These are phyloP conservation scores for Candida xiaguanensis DNA, from an alignment of 805 yeast genomes.

Conservation along the genomic window DNA sequence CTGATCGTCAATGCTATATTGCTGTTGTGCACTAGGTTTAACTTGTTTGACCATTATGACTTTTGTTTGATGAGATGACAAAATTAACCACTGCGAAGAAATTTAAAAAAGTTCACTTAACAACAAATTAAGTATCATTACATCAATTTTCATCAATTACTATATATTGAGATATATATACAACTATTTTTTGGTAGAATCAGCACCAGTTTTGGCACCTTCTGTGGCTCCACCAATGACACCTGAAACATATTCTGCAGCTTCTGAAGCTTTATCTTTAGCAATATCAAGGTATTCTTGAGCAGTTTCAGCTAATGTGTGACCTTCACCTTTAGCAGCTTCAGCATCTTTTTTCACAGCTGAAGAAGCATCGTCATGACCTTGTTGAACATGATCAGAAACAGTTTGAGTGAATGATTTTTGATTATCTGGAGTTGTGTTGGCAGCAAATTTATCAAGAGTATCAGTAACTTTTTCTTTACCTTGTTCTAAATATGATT, in stretches of 20 bases:
- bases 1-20: slow-evolving; percentile 5
- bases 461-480: slow-evolving; percentile 67
- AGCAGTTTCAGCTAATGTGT: slow-evolving; percentile 40
- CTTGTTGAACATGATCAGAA: slow-evolving; percentile 56
- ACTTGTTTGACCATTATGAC: neutral
- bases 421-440: slow-evolving; percentile 58
- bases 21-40: no score
- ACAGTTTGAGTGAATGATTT: slow-evolving; percentile 70
- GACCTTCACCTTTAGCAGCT: slow-evolving; percentile 8
- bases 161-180: neutral
- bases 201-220: slow-evolving; percentile 41
- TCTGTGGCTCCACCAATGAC: slow-evolving; percentile 56
- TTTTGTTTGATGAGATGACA: no score
- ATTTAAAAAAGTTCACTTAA: no score
- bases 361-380: slow-evolving; percentile 50
- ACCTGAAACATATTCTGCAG: slow-evolving; percentile 54
- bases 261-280: slow-evolving; percentile 50
- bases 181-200: slow-evolving; percentile 7
- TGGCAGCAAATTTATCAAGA: slow-evolving; percentile 61
- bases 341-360: slow-evolving; percentile 19
- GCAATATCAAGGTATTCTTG: slow-evolving; percentile 49
- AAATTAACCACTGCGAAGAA: no score
- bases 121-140: neutral
- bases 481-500: slow-evolving; percentile 59
- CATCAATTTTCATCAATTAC: neutral